Conservation (phyloP, 2,329 filamentous ascomycete genomes). For the Dissoconium aciculare region DNA sequence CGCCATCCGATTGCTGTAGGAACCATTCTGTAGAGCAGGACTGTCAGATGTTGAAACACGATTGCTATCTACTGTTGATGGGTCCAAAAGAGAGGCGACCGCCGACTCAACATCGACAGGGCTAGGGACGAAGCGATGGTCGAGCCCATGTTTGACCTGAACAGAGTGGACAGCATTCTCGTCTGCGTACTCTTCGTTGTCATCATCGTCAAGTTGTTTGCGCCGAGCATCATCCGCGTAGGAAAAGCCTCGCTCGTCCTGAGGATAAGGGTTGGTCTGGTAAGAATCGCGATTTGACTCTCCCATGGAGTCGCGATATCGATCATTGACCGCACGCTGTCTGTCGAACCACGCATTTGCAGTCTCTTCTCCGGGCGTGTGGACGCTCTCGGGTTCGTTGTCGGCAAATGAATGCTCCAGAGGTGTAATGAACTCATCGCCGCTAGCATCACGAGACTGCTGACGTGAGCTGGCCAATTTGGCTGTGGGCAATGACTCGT, state of each 20-base stretch:
- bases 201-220: conserved; percentile 7
- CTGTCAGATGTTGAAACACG: conserved; percentile 12
- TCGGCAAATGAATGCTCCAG: conserved; percentile 30
- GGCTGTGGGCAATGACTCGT: conserved; percentile 43
- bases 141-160: conserved; percentile 37
- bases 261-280: conserved; percentile 36
- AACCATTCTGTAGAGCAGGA: conserved; percentile 12
- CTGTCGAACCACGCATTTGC: conserved; percentile 37
- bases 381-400: conserved; percentile 24
- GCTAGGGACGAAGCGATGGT: conserved; percentile 61
- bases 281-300: conserved; percentile 23
- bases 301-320: conserved; percentile 33
- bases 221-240: conserved; percentile 43
- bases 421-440: conserved; percentile 27
- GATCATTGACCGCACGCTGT: conserved; percentile 46
- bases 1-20: conserved; percentile 17
- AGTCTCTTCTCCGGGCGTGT: conserved; percentile 23
- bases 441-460: conserved; percentile 37
- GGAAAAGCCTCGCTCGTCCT: conserved; percentile 39
- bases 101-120: conserved; percentile 67
- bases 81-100: conserved; percentile 78
- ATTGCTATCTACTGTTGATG: conserved; percentile 50
- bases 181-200: not conserved
- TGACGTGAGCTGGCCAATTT: conserved; percentile 40
- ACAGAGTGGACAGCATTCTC: conserved; percentile 50